phyloP scores from a whole-genome alignment of 768 basidiomycete species.

The Mycena alexandri region DNA sequence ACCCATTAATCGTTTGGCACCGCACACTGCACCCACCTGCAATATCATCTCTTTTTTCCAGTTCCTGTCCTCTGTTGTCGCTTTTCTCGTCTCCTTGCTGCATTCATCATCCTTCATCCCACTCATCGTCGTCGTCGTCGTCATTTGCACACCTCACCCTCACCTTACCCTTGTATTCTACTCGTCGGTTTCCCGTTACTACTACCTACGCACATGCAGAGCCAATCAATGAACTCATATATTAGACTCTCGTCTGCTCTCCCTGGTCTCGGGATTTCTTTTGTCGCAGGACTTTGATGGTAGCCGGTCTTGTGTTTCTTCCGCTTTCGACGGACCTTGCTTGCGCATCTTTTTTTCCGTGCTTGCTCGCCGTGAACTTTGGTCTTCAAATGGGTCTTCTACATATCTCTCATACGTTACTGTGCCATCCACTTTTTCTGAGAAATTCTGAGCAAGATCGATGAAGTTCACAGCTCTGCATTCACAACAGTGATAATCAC shows the following conservation, averaged over 20 bases:
- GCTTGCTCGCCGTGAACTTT: no score
- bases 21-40: conserved; percentile 28
- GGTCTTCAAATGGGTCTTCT: no score
- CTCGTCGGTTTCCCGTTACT: conserved; percentile 6
- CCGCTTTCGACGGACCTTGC: no score
- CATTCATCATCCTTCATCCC: conserved; percentile 37
- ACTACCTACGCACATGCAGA: conserved; percentile 21
- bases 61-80: conserved; percentile 63
- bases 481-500: no score
- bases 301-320: no score
- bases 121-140: conserved; percentile 36
- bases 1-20: conserved; percentile 40
- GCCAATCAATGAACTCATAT: conserved; percentile 28
- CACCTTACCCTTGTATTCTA: conserved; percentile 35
- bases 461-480: no score
- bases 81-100: conserved; percentile 50
- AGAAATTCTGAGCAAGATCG: no score
- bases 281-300: no score
- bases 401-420: no score
- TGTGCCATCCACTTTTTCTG: no score
- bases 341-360: no score
- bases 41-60: conserved; percentile 44
- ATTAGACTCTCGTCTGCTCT: not conserved
- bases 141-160: conserved; percentile 35
- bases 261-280: no score